phyloP scores from a whole-genome alignment of 768 basidiomycete species.

The Mycena chlorophos region DNA sequence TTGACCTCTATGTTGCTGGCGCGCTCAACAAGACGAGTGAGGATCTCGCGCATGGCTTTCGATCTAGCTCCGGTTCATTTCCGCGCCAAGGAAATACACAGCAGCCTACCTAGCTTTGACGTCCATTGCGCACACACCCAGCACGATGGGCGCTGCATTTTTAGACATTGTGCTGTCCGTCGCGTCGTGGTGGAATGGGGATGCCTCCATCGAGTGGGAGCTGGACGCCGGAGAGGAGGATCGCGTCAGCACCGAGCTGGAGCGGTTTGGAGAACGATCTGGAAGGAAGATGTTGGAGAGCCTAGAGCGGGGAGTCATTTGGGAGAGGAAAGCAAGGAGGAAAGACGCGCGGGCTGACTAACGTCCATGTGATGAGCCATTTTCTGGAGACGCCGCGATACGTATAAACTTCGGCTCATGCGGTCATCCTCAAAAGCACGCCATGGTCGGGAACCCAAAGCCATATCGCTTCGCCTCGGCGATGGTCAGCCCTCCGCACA shows the following conservation, averaged over 20 bases:
- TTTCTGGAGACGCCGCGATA: too few species aligned
- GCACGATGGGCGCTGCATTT: slow-evolving; percentile 53
- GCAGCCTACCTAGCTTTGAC: slow-evolving; percentile 69
- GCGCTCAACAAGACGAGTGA: slow-evolving; percentile 84
- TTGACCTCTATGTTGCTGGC: slow-evolving; percentile 88
- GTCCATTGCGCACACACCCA: slow-evolving; percentile 96
- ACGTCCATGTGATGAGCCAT: too few species aligned
- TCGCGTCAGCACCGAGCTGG: slow-evolving; percentile 63
- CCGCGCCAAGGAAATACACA: not conserved
- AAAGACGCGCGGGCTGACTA: too few species aligned
- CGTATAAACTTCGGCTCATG: too few species aligned
- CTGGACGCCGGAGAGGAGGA: slow-evolving; percentile 75
- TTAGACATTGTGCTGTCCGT: slow-evolving; percentile 35
- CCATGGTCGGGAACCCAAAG: not conserved
- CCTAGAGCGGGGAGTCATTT: slow-evolving; percentile 27
- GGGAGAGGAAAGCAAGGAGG: slow-evolving; percentile 8
- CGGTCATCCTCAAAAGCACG: too few species aligned
- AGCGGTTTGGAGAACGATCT: slow-evolving; percentile 55
- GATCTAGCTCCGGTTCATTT: slow-evolving; percentile 35
- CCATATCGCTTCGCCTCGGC: slow-evolving; percentile 15
- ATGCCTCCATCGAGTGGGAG: slow-evolving; percentile 52
- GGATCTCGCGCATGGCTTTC: slow-evolving; percentile 93
- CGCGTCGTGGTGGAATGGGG: slow-evolving; percentile 33
- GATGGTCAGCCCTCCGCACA: slow-evolving; percentile 17
- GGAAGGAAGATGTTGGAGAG: slow-evolving; percentile 46